Evolutionary conservation across 129 eudicot species (phyloP).

Genomic region (Flaveria robusta): DNA sequence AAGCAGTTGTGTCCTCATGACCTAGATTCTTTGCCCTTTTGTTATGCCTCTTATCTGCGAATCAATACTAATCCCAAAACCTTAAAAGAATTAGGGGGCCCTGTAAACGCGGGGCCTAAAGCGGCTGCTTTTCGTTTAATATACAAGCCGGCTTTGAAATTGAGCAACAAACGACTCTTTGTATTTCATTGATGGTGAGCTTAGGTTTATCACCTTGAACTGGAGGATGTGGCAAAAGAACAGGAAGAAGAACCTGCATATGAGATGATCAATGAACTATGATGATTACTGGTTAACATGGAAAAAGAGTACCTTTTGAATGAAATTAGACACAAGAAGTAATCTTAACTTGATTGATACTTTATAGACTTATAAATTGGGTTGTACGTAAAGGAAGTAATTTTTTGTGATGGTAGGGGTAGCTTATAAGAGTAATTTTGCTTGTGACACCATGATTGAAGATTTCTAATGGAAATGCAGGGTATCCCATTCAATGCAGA

Average conservation of each 20-base stretch:
- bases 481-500: background rate
- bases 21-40: too few relatives aligned
- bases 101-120: too few relatives aligned
- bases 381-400: background rate
- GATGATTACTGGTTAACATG: conserved; percentile 5
- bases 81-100: too few relatives aligned
- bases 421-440: background rate
- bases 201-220: conserved; percentile 6
- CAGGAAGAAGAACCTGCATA: background rate
- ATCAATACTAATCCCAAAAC: too few relatives aligned
- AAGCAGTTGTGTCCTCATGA: too few relatives aligned
- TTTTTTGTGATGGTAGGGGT: background rate
- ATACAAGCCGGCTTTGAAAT: too few relatives aligned
- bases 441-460: conserved; percentile 3
- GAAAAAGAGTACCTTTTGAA: background rate
- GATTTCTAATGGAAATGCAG: background rate
- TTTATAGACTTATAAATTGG: background rate
- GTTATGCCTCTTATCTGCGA: too few relatives aligned
- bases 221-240: background rate
- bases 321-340: background rate
- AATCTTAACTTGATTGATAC: background rate
- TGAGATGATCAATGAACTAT: background rate
- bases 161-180: too few relatives aligned
- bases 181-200: too few relatives aligned
- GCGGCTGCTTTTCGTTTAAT: too few relatives aligned